Base-by-base conservation (phyloP, 164 flowering plant species). In the Vitis labrusca region DNA sequence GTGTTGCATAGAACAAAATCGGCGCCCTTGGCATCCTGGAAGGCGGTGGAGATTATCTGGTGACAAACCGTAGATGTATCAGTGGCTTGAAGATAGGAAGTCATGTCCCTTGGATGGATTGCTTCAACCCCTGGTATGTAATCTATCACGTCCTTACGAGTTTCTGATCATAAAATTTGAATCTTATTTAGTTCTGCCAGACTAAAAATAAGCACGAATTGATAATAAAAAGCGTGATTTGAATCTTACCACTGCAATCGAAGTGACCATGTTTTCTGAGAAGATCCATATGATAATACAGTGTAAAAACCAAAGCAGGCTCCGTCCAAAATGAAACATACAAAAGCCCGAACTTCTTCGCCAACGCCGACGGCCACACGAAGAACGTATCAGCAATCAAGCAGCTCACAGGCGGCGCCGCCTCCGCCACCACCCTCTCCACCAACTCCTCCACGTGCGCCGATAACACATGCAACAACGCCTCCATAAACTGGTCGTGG, bases 261-360 rank as follows among this genome's bases (percentile, higher is more conserved):
- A 86, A 89, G 66, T 94, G 98, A n/a, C 88, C 89, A 71, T 92
- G 71, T 13, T 50, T 47, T 49, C 73, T 59, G 1, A 92, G 86
- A 50, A 93, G 90, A 68, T 89, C 76, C 55, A 88, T 9, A 69
- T 93, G 95, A 56, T 88, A 85, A 76, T 91, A 91, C 52, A 91
- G 71, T 0, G 86, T 69, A 57, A 84, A 89, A 12, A 86, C 94
- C 64, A 91, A 74, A 55, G 97, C 94, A 0, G 97, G 87, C 69
- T 94, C 94, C 0, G 97, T 90, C 98, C 98, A 94, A 62, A 88
- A 94, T 0, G 97, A 92, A 17, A 85, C 84, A 58, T 82, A 67
- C 0, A 81, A 23, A 48, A 94, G 76, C 4, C 78, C 81, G 50
- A 83, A 85, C 78, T 87, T 91, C 78, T 76, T 79, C 0, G 95